Percentiles rank a stretch among this genome's conserved stretches.
Evolutionary conservation across 164 flowering plant species (phyloP).

Genomic region (Vitis rotundifolia): DNA sequence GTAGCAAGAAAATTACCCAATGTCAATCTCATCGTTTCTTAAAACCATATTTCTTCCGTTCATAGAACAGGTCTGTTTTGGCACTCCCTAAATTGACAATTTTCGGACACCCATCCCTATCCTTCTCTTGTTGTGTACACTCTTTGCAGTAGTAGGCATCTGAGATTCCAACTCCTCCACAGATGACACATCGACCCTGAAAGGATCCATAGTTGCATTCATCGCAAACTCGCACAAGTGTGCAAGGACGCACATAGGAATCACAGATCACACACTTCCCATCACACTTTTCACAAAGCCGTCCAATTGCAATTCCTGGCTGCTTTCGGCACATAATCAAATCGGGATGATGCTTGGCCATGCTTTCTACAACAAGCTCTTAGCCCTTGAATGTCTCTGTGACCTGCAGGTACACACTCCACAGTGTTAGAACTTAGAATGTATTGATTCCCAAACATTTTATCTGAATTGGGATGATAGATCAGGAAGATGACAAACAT

Average conservation of each 20-base stretch:
- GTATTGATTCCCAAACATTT: too few species aligned
- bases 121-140: constrained; percentile 91
- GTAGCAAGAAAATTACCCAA: not conserved
- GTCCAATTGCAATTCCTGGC: constrained; percentile 73
- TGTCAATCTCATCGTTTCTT: constrained; percentile 57
- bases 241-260: constrained; percentile 75
- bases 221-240: constrained; percentile 78
- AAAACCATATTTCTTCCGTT: constrained; percentile 85
- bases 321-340: constrained; percentile 72
- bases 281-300: constrained; percentile 66
- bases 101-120: constrained; percentile 82
- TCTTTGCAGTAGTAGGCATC: constrained; percentile 93
- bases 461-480: too few species aligned
- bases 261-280: constrained; percentile 72
- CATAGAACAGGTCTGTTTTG: constrained; percentile 81
- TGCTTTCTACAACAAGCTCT: constrained; percentile 15
- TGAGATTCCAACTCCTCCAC: constrained; percentile 90
- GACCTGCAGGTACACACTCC: constrained; percentile 4
- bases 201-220: constrained; percentile 96
- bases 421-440: not conserved
- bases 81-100: constrained; percentile 92
- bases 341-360: constrained; percentile 83
- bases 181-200: constrained; percentile 75
- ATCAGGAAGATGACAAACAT: too few species aligned
- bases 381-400: not conserved